Conservation (phyloP, 352 stramenopile species). For the Pythium scleroteichum region DNA sequence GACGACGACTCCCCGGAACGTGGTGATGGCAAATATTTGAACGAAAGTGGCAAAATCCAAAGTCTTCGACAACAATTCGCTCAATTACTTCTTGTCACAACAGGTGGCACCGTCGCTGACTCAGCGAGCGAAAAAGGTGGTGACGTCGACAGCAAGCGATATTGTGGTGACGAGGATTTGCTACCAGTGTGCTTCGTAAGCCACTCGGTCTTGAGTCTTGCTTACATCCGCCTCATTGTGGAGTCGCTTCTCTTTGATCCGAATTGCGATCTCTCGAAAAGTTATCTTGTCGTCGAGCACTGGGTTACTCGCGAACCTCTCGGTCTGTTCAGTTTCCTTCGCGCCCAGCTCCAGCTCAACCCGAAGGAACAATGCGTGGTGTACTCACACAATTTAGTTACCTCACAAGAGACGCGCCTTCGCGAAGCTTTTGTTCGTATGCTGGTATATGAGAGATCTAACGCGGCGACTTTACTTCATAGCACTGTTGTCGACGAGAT, state of each 20-base stretch:
- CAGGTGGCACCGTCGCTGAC: not conserved
- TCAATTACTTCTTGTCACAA: not conserved
- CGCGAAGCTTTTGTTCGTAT: not conserved
- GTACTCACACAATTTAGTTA: not conserved
- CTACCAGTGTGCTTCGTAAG: slow-evolving; percentile 13
- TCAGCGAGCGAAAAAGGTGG: not conserved
- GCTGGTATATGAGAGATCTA: not conserved
- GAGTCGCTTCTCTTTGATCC: slow-evolving; percentile 12
- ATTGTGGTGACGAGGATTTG: slow-evolving; percentile 13
- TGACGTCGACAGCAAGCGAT: not conserved
- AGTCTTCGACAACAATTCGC: slow-evolving; percentile 3
- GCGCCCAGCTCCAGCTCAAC: slow-evolving; percentile 14
- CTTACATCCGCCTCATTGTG: slow-evolving; percentile 10
- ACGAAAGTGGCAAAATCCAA: not conserved
- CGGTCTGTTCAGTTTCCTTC: slow-evolving; percentile 10
- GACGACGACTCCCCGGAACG: slow-evolving; percentile 1
- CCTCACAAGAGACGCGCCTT: not conserved
- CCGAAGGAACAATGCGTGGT: not conserved
- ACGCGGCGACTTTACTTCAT: not conserved
- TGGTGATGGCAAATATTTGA: not conserved
- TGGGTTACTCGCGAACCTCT: not conserved
- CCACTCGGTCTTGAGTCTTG: slow-evolving; percentile 12
- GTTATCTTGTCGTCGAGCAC: slow-evolving; percentile 10
- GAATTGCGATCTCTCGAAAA: not conserved
- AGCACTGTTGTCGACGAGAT: not conserved